Evolutionary conservation across 2,329 filamentous ascomycete genomes (phyloP), one percentile per base, ranked within the genome.

Genomic region (Colletotrichum cuscutae): DNA sequence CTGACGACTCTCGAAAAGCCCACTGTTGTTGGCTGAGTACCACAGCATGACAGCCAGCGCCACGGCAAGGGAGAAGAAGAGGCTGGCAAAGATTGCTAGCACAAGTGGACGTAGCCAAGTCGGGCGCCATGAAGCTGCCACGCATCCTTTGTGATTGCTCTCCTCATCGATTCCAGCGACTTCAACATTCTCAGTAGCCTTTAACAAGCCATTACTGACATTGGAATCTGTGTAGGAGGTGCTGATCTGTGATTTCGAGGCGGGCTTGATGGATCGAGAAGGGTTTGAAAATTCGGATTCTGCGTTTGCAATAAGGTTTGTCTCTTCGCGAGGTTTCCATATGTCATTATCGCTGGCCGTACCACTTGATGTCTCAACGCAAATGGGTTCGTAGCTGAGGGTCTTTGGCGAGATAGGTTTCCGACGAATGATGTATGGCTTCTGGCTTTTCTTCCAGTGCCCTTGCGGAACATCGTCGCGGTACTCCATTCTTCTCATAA

Each of bases 51-150:
- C n/a, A 22, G 49, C 57, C 15, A 71, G 52, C 12, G 35, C 57
- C 2, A 35, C 35, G 1, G 58, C 30, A 26, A 62, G 35, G 11
- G 62, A 12, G 9, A 62, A 22, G 22, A 71, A 71, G 32, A 71
- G n/a, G 37, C 30, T 37, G 28, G 49, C 57, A 24, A 71, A 71
- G 1, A 28, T 4, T 26, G n/a, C 49, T 15, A 71, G 35, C 12
- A 52, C 57, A 13, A 30, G 24, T 6, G 68, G 49, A 26, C 57
- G 64, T 5, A 71, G 64, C 68, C 68, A 71, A 30, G 37, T 19
- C 3, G 68, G 68, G 6, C 64, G 54, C 68, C 68, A 71, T 11
- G 49, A 57, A 11, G 30, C 32, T 1, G 15, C 37, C 24, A 15
- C 26, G 5, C 13, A 32, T 6, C 22, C 26, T 5, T 22, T 30